phyloP scores from a whole-genome alignment of 805 yeast species.

The Monosporozyma servazzii region DNA sequence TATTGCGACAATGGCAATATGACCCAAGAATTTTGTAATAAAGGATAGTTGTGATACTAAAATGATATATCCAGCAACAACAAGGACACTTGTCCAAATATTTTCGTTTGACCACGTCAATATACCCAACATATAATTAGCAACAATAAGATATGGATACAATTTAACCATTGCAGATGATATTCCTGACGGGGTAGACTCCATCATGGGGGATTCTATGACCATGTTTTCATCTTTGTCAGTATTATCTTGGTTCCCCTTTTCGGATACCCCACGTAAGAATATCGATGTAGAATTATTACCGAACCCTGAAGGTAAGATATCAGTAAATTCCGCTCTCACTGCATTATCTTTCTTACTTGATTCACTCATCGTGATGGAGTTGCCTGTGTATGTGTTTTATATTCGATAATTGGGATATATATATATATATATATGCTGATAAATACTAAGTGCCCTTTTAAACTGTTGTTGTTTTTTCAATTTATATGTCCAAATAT shows the following conservation, averaged over 20 bases:
- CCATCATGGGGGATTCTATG: conserved; percentile 64
- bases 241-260: neutral
- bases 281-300: conserved; percentile 22
- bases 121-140: conserved; percentile 61
- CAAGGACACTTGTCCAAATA: conserved; percentile 61
- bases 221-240: conserved; percentile 2
- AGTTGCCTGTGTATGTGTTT: neutral
- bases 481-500: too few species aligned
- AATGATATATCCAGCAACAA: conserved; percentile 38
- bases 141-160: conserved; percentile 73
- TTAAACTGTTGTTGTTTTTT: too few species aligned
- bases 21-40: conserved; percentile 70
- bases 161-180: conserved; percentile 73
- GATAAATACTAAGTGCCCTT: too few species aligned
- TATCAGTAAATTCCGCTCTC: neutral
- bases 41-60: conserved; percentile 64
- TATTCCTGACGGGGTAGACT: conserved; percentile 85
- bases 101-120: conserved; percentile 91
- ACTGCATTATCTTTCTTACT: neutral
- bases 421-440: too few species aligned
- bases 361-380: neutral
- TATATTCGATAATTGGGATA: too few species aligned
- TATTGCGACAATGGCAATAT: conserved; percentile 51
- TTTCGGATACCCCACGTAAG: conserved; percentile 9
- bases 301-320: conserved; percentile 10